These are phyloP conservation scores for Aethionema arabicum DNA, from an alignment of 345 rosid genomes.

Conservation along the genomic window DNA sequence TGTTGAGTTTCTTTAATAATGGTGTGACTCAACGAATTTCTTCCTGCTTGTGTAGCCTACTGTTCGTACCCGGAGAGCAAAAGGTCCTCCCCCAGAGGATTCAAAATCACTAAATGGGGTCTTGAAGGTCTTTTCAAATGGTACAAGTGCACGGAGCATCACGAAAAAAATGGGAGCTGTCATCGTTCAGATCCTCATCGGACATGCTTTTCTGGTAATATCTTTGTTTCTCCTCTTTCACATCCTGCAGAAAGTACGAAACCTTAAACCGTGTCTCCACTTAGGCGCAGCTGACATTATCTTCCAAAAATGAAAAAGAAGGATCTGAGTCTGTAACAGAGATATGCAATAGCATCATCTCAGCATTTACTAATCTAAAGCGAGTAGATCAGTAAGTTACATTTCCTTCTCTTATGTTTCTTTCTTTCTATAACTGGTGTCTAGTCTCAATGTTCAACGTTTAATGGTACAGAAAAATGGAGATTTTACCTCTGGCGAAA, in stretches of 20 bases:
- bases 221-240: conserved; percentile 23
- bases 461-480: conserved; percentile 56
- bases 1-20: conserved; percentile 4
- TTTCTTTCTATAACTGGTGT: not conserved
- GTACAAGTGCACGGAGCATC: conserved; percentile 44
- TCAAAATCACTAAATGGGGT: conserved; percentile 46
- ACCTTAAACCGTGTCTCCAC: no score
- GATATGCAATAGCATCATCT: conserved; percentile 55
- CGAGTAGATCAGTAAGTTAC: conserved; percentile 51
- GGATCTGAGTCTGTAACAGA: conserved; percentile 44
- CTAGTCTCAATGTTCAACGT: conserved; percentile 2
- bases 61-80: conserved; percentile 67
- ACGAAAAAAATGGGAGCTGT: conserved; percentile 53
- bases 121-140: conserved; percentile 54
- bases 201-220: conserved; percentile 75
- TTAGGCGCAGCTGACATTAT: conserved; percentile 57
- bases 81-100: conserved; percentile 38
- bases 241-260: not conserved
- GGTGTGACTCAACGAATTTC: not conserved
- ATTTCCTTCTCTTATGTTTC: not conserved
- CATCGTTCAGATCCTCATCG: conserved; percentile 66
- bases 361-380: conserved; percentile 55
- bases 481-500: conserved; percentile 63
- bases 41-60: conserved; percentile 47
- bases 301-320: conserved; percentile 28